These are phyloP conservation scores for Cryptococcus sp. DNA, from an alignment of 1,284 basidiomycete species.

Conservation along the genomic window DNA sequence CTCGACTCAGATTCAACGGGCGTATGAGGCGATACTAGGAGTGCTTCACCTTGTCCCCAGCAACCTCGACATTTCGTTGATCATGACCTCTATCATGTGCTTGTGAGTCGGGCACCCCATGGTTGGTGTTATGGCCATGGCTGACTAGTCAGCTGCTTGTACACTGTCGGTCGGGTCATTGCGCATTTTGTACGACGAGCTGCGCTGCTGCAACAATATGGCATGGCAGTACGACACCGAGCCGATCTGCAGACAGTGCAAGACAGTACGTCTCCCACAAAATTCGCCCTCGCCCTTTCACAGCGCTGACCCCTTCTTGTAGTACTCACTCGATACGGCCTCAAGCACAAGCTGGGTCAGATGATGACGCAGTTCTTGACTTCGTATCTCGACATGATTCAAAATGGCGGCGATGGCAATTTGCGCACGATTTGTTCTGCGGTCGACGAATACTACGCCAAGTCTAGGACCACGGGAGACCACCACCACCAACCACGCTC, in stretches of 20 bases:
- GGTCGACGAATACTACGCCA: no score
- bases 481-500: not conserved
- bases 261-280: slow-evolving; percentile 10
- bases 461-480: no score
- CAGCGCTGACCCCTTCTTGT: not conserved
- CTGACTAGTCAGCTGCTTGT: slow-evolving; percentile 25
- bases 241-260: slow-evolving; percentile 27
- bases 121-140: not conserved
- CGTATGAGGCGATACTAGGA: slow-evolving; percentile 28
- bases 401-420: not conserved
- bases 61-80: slow-evolving; percentile 32
- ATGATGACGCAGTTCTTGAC: slow-evolving; percentile 1
- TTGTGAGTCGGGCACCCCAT: slow-evolving; percentile 29
- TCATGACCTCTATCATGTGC: slow-evolving; percentile 27
- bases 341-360: not conserved
- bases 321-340: slow-evolving; percentile 3
- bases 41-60: slow-evolving; percentile 38
- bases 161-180: slow-evolving; percentile 29
- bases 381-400: not conserved
- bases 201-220: slow-evolving; percentile 15
- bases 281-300: no score
- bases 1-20: slow-evolving; percentile 17
- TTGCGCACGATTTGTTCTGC: no score
- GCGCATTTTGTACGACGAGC: slow-evolving; percentile 26
- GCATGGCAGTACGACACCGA: slow-evolving; percentile 22